phyloP scores from a whole-genome alignment of 306 rosid species.

The Abrus pulchellus region DNA sequence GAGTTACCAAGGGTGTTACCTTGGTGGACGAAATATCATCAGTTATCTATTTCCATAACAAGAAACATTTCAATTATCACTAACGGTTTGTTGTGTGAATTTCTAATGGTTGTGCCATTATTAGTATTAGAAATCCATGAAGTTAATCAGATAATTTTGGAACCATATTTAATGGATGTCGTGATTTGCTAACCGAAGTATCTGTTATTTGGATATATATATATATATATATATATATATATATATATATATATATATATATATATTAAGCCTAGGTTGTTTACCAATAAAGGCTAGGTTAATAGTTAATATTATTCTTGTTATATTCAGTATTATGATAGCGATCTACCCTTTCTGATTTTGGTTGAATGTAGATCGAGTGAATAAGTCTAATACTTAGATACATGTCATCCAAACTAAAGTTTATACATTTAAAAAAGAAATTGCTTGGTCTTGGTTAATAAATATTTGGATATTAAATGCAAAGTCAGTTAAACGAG shows the following conservation, averaged over 20 bases:
- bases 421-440: no score
- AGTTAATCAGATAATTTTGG: not conserved
- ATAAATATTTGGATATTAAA: not conserved
- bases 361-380: not conserved
- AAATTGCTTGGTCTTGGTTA: not conserved
- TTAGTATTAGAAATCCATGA: not conserved
- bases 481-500: no score
- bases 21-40: slow-evolving; percentile 36
- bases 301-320: not conserved
- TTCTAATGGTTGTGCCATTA: not conserved
- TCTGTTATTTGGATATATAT: not conserved
- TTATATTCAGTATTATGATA: not conserved
- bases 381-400: not conserved
- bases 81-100: slow-evolving; percentile 12
- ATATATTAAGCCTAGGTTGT: not conserved
- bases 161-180: not conserved
- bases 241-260: no score
- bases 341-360: not conserved
- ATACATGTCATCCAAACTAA: no score
- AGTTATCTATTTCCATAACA: slow-evolving; percentile 44
- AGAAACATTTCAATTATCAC: slow-evolving; percentile 39
- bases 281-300: not conserved
- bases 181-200: not conserved
- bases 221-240: no score
- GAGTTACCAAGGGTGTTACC: slow-evolving; percentile 46